Base-by-base conservation (phyloP, 2,329 filamentous ascomycete species). In the Hypoxylon sp. region DNA sequence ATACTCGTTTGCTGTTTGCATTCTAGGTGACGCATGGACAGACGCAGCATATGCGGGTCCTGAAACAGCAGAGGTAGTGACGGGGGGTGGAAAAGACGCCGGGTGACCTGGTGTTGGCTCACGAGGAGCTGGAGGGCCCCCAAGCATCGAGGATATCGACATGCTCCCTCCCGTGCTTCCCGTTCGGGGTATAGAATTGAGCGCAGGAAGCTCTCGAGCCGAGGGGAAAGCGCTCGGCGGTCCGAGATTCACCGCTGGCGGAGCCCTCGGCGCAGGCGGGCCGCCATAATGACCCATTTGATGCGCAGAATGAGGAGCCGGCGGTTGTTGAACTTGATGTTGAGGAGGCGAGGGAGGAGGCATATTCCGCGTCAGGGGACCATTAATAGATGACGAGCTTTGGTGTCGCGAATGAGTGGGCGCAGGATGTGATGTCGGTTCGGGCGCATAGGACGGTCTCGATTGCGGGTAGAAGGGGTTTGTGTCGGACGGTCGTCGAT, bases 71-170 rank as follows among this genome's bases (percentile, higher is more conserved):
- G 82, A 55, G 63, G 79, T 60, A 75, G 79, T 60, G 75, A 79
- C 67, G 13, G 82, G 83, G 32, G 83, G 77, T 43, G 81, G 79
- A 57, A 76, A 76, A 25, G 83, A 86, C 56, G 84, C 72, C 9
- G 79, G 70, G 19, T 81, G 78, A 5, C 81, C 79, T 1, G 81
- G 79, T 10, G 79, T 77, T 43, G 74, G 81, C 61, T 85, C 84
- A 56, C 84, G 81, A 60, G 78, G 78, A 25, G 79, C 76, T 2
- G 81, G 80, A 51, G 85, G 84, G 0, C 84, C 85, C 17, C 86
- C 86, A 5, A 89, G 79, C 85, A 89, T 88, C 5, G 86, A 84
- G 1, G 86, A 87, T 77, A 89, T 88, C 19, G 87, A 88, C 87
- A 89, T 89, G 75, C 84, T 85, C 75, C 85, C 87, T 46, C 83